phyloP scores from a whole-genome alignment of 805 yeast genomes.

The Ogataea kodamae region DNA sequence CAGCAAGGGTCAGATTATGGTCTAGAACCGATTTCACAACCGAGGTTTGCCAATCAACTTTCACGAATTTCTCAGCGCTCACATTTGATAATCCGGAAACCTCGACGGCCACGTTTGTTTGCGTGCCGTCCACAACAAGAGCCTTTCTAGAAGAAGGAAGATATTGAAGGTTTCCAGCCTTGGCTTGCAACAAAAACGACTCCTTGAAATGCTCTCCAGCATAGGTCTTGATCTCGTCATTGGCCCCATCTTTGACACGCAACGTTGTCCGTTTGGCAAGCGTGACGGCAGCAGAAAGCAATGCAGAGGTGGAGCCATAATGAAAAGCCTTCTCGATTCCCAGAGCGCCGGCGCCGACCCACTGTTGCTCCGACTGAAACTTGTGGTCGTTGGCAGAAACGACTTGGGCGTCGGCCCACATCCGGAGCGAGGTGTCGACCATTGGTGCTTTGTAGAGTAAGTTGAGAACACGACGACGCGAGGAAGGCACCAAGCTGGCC shows the following conservation, averaged over 20 bases:
- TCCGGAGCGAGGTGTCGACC: conserved; percentile 42
- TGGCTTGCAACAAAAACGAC: conserved; percentile 42
- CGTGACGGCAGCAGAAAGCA: conserved; percentile 48
- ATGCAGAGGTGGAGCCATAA: conserved; percentile 15
- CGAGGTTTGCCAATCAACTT: conserved; percentile 32
- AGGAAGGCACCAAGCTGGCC: conserved; percentile 46
- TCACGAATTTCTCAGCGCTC: conserved; percentile 34
- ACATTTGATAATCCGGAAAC: conserved; percentile 33
- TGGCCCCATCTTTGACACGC: conserved; percentile 49
- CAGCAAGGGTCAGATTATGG: conserved; percentile 46
- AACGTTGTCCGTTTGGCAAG: conserved; percentile 54
- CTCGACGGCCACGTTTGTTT: conserved; percentile 43
- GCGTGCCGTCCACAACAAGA: conserved; percentile 46
- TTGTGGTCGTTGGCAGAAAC: conserved; percentile 49
- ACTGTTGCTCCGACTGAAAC: conserved; percentile 52
- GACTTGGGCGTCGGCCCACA: conserved; percentile 45
- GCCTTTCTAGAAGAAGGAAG: conserved; percentile 31
- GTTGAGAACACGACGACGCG: conserved; percentile 52
- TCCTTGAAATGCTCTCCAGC: conserved; percentile 65
- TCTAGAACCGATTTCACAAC: conserved; percentile 40
- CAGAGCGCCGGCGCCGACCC: conserved; percentile 44
- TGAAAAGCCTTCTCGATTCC: conserved; percentile 40
- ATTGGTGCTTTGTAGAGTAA: conserved; percentile 43
- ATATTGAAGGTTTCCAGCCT: conserved; percentile 42
- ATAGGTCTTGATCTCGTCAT: conserved; percentile 51